A percentile compares a stretch with the other conserved stretches of the same genome.
Evolutionary conservation across 2,329 filamentous ascomycete genomes (phyloP).

Genomic region (Trematosphaeria pertusa): DNA sequence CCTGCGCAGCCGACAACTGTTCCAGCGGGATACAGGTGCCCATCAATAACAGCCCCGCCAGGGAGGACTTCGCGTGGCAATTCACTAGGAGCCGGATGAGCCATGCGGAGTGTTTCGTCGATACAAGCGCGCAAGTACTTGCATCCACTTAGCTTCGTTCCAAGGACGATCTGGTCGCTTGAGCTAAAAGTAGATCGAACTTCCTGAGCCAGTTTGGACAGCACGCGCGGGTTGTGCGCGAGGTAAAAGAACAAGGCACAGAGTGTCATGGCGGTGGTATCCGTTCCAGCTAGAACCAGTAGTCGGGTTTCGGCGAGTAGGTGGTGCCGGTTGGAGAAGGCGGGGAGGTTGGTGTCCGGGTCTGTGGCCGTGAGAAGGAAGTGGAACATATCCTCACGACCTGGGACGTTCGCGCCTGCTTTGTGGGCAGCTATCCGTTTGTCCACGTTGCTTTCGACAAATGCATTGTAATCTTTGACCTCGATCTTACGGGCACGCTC

Average conservation of each 20-base stretch:
- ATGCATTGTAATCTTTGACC: slow-evolving; percentile 13
- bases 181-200: slow-evolving; percentile 12
- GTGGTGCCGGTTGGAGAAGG: slow-evolving; percentile 40
- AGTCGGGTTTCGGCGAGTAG: slow-evolving; percentile 33
- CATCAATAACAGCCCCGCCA: slow-evolving; percentile 22
- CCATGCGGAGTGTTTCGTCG: slow-evolving; percentile 13
- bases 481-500: slow-evolving; percentile 3
- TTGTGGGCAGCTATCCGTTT: slow-evolving; percentile 14
- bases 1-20: slow-evolving; percentile 17
- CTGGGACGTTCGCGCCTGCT: background rate
- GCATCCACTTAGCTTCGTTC: slow-evolving; percentile 7
- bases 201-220: slow-evolving; percentile 8
- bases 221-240: slow-evolving; percentile 8
- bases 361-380: slow-evolving; percentile 50
- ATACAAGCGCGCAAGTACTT: slow-evolving; percentile 20
- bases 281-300: slow-evolving; percentile 16
- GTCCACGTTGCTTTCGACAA: slow-evolving; percentile 11
- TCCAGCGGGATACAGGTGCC: slow-evolving; percentile 16
- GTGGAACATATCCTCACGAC: slow-evolving; percentile 48
- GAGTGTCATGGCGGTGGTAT: slow-evolving; percentile 11
- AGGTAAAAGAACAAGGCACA: slow-evolving; percentile 18
- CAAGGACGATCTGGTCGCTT: slow-evolving; percentile 8
- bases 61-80: slow-evolving; percentile 14
- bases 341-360: slow-evolving; percentile 41
- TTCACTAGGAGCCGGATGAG: slow-evolving; percentile 12